These are phyloP conservation scores for Pyrenochaeta sp. DNA, from an alignment of 2,329 filamentous ascomycete genomes.

Conservation along the genomic window DNA sequence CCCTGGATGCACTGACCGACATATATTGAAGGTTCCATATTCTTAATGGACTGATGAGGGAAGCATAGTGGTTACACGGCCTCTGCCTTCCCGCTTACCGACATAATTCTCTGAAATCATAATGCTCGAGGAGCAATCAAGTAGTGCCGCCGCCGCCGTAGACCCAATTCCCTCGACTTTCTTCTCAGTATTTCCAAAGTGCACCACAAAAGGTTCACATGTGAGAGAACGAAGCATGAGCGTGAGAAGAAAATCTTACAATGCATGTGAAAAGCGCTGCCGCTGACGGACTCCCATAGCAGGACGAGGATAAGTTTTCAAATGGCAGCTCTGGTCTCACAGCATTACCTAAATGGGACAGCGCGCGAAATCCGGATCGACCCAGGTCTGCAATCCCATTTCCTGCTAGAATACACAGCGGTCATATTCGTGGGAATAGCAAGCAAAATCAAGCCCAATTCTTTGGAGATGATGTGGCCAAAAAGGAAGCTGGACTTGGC, in stretches of 20 bases:
- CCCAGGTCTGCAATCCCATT: slow-evolving; percentile 2
- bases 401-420: slow-evolving; percentile 4
- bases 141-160: slow-evolving; percentile 2
- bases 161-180: slow-evolving; percentile 11
- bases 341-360: slow-evolving; percentile 22
- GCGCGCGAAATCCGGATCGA: slow-evolving; percentile 2
- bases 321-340: slow-evolving; percentile 15
- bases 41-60: slow-evolving; percentile 8
- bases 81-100: slow-evolving; percentile 4
- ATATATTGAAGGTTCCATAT: slow-evolving; percentile 7
- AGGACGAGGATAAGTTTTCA: slow-evolving; percentile 13
- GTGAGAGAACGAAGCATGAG: slow-evolving; percentile 2
- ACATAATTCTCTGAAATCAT: slow-evolving; percentile 10
- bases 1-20: slow-evolving; percentile 7
- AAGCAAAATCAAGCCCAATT: slow-evolving; percentile 9
- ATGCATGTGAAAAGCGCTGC: not conserved
- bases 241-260: slow-evolving; percentile 2
- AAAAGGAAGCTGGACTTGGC: not conserved
- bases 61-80: slow-evolving; percentile 6
- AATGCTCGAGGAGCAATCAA: slow-evolving; percentile 13
- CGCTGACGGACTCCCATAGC: not conserved
- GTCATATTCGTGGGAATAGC: slow-evolving; percentile 9
- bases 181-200: slow-evolving; percentile 13
- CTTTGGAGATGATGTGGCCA: slow-evolving; percentile 9
- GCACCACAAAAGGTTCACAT: slow-evolving; percentile 10